Conservation (phyloP, 768 basidiomycete genomes). For the Auricularia sp. region DNA sequence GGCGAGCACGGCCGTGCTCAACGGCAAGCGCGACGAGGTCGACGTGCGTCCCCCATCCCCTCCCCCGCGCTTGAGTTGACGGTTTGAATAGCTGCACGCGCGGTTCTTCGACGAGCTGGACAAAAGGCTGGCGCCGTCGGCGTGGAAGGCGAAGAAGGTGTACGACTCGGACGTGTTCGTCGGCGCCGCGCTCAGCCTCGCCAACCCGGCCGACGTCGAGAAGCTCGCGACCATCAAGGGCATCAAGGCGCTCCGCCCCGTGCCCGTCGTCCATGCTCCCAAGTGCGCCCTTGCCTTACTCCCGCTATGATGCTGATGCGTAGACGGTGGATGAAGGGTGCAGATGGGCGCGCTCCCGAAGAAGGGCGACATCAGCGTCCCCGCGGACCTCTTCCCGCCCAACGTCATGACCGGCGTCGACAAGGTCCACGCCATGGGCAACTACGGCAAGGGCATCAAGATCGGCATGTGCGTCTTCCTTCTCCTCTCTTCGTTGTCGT, state of each 20-base stretch:
- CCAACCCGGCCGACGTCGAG: not conserved
- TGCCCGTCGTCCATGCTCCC: not conserved
- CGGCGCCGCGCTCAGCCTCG: not conserved
- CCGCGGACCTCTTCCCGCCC: conserved; percentile 1
- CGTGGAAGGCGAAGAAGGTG: not conserved
- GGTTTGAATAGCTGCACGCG: not conserved
- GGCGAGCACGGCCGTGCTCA: not conserved
- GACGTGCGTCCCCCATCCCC: not conserved
- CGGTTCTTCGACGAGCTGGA: conserved; percentile 1
- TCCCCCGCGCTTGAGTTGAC: too few species aligned
- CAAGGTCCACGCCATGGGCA: conserved; percentile 27
- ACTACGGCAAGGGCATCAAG: conserved; percentile 26
- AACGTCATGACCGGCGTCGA: conserved; percentile 19
- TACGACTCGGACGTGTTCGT: not conserved
- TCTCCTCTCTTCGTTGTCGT: not conserved
- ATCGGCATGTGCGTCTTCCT: conserved; percentile 20
- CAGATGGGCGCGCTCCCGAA: not conserved
- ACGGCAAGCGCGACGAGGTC: not conserved
- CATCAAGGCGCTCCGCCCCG: conserved; percentile 29
- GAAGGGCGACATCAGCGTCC: not conserved
- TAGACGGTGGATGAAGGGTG: not conserved
- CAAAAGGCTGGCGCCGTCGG: not conserved
- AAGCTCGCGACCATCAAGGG: conserved; percentile 29
- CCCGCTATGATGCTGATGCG: too few species aligned
- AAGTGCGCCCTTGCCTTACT: not conserved